Base-by-base conservation (phyloP, 1,139 yeast species). In the Debaryomyces sp. region DNA sequence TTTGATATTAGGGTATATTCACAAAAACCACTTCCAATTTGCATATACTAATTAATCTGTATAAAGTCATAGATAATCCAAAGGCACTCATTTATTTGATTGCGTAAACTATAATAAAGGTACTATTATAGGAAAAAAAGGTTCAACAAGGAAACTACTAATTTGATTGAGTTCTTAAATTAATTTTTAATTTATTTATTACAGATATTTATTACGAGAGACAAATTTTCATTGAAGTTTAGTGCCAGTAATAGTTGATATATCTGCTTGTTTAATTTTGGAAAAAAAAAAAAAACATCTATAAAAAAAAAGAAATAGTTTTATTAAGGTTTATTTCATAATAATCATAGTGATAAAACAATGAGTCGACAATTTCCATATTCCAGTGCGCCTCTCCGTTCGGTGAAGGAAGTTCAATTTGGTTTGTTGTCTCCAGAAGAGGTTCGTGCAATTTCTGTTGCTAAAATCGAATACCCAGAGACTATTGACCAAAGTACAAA, bases 381-480 rank as follows among this genome's bases (percentile, higher is more conserved):
- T 78, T 92, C 98, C 52, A 90, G 97, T 76, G 98, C 98, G 54
- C 98, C 98, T 48, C 83, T 94, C 70, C 89, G 97, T 70, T 85
- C 96, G 43, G 92, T 94, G 56, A 94, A 91, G 74, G 99, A 94
- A 78, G 97, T 92, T 63, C 99, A 94, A 78, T 95, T 95, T 77
- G 99, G 99, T 54, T 85, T 95, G 62, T 84, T 95, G 57, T 91
- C 98, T 23, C 99, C 99, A 26, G 99, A 94, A 75, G 99, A 95
- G 77, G 85, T 91, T 55, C 84, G 96, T 71, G 97, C 98, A 45
- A 90, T 94, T 57, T 89, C 97, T 53, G 98, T 94, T 53, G 98
- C 97, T 43, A 92, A 94, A 68, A 90, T 94, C 62, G 97, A 92
- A 71, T 94, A 89, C 64, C 99, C 99, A 15, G 99, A 95, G 71